Evolutionary conservation across 225 moss, liverwort and hornwort genomes (phyloP).

Genomic region (Polytrichum commune): DNA sequence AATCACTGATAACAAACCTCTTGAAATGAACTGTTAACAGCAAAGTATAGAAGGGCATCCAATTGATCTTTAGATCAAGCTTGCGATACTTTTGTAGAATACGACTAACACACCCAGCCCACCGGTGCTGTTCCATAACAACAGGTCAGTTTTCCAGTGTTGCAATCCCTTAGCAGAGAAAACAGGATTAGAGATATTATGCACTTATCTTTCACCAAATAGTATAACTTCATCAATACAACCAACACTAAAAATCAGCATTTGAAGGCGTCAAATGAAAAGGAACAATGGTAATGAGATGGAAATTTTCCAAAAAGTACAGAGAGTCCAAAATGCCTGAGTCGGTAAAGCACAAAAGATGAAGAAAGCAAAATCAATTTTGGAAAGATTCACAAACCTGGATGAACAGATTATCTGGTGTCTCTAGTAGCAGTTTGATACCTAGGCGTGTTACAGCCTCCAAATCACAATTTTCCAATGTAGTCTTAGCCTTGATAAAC

Average conservation of each 20-base stretch:
- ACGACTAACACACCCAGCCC: slow-evolving; percentile 59
- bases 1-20: slow-evolving; percentile 30
- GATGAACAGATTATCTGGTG: slow-evolving; percentile 59
- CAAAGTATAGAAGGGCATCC: slow-evolving; percentile 63
- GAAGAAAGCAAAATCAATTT: too few relatives aligned
- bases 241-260: background rate
- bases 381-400: slow-evolving; percentile 38
- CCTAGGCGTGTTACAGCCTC: slow-evolving; percentile 45
- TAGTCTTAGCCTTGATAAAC: slow-evolving; percentile 67
- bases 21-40: slow-evolving; percentile 70
- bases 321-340: background rate
- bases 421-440: slow-evolving; percentile 56
- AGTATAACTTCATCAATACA: background rate
- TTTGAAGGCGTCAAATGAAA: background rate
- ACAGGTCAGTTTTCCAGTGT: background rate
- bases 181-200: slow-evolving; percentile 3
- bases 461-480: slow-evolving; percentile 55
- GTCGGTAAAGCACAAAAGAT: background rate
- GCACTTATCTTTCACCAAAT: slow-evolving; percentile 1
- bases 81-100: slow-evolving; percentile 63
- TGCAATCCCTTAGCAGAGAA: background rate
- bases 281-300: background rate
- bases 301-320: background rate
- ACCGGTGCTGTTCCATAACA: slow-evolving; percentile 52
- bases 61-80: slow-evolving; percentile 57